Base-by-base conservation (phyloP, 371 early-diverging fungal genomes). In the Syncephalastrum racemosum region DNA sequence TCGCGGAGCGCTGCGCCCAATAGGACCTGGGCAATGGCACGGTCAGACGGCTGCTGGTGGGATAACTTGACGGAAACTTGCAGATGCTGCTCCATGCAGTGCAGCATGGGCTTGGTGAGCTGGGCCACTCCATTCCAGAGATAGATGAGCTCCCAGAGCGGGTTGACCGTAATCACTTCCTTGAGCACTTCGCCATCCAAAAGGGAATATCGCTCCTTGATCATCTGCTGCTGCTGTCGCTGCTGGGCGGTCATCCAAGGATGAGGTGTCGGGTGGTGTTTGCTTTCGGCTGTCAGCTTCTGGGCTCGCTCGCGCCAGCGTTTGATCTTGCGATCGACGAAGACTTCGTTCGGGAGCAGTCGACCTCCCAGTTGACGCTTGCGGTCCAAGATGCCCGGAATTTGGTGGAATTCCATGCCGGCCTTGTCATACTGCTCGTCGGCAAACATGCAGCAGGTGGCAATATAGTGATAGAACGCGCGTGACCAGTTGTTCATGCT, bases 361-460 rank as follows among this genome's bases (percentile, higher is more conserved):
- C 67, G 58, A 12, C 67, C 68, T 0, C 73, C 71, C 4, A 70
- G 53, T 16, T 68, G 68, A 41, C 62, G 53, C 42, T 71, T 70
- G 7, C 76, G 64, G 14, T 67, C 68, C 22, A 75, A 25, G 14
- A 79, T 66, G 22, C 25, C 24, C 0, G 74, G 73, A 15, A 79
- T 73, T 20, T 79, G 68, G 53, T 71, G 64, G 31, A 71, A 79
- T 47, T 79, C 76, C 4, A 70, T 46, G 4, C 76, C 73, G 10
- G 76, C 67, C 56, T 79, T 75, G 23, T 73, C 79, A 41, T 75
- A 79, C 52, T 75, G 74, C 51, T 73, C 76, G 44, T 79, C 68
- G 5, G 72, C 76, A 71, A 73, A 79, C 71, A 79, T 71, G 50
- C 79, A 79, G 19, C 79, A 79, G 0, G 79, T 73, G n/a, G 76